A percentile compares a stretch with the other conserved stretches of the same genome.
Evolutionary conservation across 495 filamentous ascomycete species (phyloP).

Genomic region (Xylaria bambusicola): DNA sequence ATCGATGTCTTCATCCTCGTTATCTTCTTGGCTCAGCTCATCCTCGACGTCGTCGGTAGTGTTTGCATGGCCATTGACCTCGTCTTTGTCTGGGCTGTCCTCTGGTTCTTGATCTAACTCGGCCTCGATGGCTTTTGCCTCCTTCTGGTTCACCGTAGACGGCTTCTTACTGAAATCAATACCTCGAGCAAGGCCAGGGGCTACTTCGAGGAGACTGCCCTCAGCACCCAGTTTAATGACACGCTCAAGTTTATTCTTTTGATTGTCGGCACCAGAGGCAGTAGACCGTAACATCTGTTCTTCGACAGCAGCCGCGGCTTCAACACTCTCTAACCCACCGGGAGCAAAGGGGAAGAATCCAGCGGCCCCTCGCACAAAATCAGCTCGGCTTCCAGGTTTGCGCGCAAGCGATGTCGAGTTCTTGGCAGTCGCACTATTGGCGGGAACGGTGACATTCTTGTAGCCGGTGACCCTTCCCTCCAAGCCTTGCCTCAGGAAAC

Average conservation of each 20-base stretch:
- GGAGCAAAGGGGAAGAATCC: slow-evolving; percentile 97
- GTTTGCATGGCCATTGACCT: slow-evolving; percentile 46
- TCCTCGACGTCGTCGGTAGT: slow-evolving; percentile 37
- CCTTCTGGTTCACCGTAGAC: slow-evolving; percentile 52
- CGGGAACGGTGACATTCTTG: slow-evolving; percentile 90
- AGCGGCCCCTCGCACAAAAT: slow-evolving; percentile 92
- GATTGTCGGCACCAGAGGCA: slow-evolving; percentile 35
- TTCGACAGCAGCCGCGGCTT: slow-evolving; percentile 75
- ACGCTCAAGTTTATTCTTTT: slow-evolving; percentile 62
- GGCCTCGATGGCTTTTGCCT: slow-evolving; percentile 71
- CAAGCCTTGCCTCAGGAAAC: slow-evolving; percentile 88
- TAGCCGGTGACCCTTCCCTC: slow-evolving; percentile 94
- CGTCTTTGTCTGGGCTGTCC: slow-evolving; percentile 40
- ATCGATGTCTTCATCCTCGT: slow-evolving; percentile 79
- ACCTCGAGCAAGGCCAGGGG: slow-evolving; percentile 82
- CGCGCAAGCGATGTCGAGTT: slow-evolving; percentile 90
- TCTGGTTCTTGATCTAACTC: slow-evolving; percentile 69
- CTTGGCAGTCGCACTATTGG: slow-evolving; percentile 88
- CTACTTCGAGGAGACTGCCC: slow-evolving; percentile 75
- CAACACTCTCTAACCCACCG: slow-evolving; percentile 85
- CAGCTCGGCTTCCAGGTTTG: slow-evolving; percentile 83
- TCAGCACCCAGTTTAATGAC: slow-evolving; percentile 79
- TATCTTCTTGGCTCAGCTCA: slow-evolving; percentile 50
- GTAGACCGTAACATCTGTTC: slow-evolving; percentile 55
- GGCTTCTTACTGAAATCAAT: slow-evolving; percentile 70